These are phyloP conservation scores for Eragrostis curvula DNA, from an alignment of 176 grass and related monocot genomes.

Conservation along the genomic window DNA sequence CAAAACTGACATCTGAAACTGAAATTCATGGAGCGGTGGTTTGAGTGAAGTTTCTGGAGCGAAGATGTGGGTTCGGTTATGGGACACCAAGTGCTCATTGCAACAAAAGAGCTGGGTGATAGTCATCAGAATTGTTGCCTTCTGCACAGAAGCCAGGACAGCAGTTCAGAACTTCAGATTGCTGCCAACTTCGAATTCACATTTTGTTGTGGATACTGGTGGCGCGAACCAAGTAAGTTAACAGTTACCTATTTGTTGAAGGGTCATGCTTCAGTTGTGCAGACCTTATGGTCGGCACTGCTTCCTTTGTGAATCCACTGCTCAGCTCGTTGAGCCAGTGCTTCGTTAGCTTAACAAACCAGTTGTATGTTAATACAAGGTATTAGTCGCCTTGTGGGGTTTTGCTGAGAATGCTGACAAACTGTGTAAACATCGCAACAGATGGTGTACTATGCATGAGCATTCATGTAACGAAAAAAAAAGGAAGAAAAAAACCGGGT, in stretches of 20 bases:
- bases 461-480: neutral
- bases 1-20: slow-evolving; percentile 28
- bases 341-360: slow-evolving; percentile 23
- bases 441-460: neutral
- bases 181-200: neutral
- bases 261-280: neutral
- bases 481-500: neutral
- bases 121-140: slow-evolving; percentile 1
- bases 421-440: slow-evolving; percentile 5
- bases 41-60: slow-evolving; percentile 12
- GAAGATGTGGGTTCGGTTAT: neutral
- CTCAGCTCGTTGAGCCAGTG: neutral
- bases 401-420: neutral
- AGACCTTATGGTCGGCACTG: neutral
- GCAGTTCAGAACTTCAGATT: slow-evolving; percentile 1
- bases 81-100: slow-evolving; percentile 28
- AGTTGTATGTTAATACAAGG: slow-evolving; percentile 32
- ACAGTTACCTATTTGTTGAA: slow-evolving; percentile 1
- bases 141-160: neutral
- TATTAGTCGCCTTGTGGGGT: neutral
- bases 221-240: slow-evolving; percentile 21
- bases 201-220: neutral
- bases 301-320: neutral
- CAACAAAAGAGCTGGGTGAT: slow-evolving; percentile 11
- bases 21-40: slow-evolving; percentile 26